Evolutionary conservation across 2,329 filamentous ascomycete genomes (phyloP).

Genomic region (Pestalotiopsis sp.): DNA sequence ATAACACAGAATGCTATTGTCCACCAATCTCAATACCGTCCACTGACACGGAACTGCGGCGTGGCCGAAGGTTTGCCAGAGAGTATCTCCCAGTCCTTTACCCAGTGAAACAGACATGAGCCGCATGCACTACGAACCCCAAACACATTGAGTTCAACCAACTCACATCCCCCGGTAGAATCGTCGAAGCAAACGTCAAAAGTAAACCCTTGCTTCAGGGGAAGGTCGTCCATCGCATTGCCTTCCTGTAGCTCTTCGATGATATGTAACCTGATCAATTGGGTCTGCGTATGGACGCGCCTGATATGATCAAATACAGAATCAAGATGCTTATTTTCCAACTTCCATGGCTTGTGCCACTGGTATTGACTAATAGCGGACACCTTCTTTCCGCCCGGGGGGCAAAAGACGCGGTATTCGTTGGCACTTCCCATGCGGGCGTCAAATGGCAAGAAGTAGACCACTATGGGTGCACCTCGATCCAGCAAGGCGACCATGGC

Average conservation of each 20-base stretch:
- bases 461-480: conserved; percentile 22
- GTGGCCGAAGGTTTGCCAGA: background rate
- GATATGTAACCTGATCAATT: background rate
- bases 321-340: conserved; percentile 18
- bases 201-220: conserved; percentile 41
- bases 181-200: conserved; percentile 44
- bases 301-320: conserved; percentile 4
- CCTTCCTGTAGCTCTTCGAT: background rate
- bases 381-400: conserved; percentile 33
- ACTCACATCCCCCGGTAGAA: conserved; percentile 22
- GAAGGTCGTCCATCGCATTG: conserved; percentile 25
- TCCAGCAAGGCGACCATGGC: conserved; percentile 32
- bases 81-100: conserved; percentile 36
- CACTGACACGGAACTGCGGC: background rate
- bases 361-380: conserved; percentile 42
- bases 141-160: conserved; percentile 50
- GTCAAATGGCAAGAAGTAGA: conserved; percentile 45
- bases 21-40: background rate
- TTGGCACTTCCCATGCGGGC: conserved; percentile 35
- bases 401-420: conserved; percentile 48
- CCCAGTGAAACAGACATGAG: conserved; percentile 49
- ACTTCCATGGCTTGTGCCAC: conserved; percentile 40
- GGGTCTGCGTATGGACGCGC: background rate
- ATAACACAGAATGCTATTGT: background rate
- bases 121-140: conserved; percentile 45